These are phyloP conservation scores for Forsythia suspensa DNA, from an alignment of 257 asterid species.

Conservation along the genomic window DNA sequence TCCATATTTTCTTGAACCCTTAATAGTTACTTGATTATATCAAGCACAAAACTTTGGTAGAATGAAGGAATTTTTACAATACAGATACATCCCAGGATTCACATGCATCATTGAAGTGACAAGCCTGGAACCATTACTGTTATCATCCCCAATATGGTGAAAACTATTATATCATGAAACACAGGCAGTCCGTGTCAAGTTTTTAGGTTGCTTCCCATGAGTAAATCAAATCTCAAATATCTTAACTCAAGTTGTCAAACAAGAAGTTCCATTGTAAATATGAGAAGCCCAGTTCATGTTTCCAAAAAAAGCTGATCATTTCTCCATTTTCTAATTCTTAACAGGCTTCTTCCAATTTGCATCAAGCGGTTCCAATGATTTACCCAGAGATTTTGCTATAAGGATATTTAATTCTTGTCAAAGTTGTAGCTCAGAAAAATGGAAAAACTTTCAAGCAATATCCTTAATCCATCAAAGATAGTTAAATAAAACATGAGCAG, in stretches of 20 bases:
- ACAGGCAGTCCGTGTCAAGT: not conserved
- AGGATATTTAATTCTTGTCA: not conserved
- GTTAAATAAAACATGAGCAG: not conserved
- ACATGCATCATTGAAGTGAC: not conserved
- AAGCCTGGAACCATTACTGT: constrained; percentile 6
- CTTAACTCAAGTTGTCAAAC: constrained; percentile 5
- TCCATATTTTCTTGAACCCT: not conserved
- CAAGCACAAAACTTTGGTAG: constrained; percentile 4
- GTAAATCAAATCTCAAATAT: constrained; percentile 16
- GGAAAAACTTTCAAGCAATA: not conserved
- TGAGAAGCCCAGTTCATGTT: not conserved
- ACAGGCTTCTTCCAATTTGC: constrained; percentile 13
- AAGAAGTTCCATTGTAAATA: not conserved
- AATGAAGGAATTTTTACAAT: not conserved
- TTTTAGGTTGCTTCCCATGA: not conserved
- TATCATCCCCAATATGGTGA: not conserved
- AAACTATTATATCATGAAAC: not conserved
- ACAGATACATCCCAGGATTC: constrained; percentile 12
- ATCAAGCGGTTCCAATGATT: constrained; percentile 9
- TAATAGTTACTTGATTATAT: not conserved
- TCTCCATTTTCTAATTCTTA: not conserved
- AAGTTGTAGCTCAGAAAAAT: not conserved
- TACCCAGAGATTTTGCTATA: not conserved
- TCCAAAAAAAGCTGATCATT: not conserved
- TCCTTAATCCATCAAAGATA: not conserved